Evolutionary conservation across 2,329 filamentous ascomycete genomes (phyloP).

Genomic region (Talaromyces islandicus): DNA sequence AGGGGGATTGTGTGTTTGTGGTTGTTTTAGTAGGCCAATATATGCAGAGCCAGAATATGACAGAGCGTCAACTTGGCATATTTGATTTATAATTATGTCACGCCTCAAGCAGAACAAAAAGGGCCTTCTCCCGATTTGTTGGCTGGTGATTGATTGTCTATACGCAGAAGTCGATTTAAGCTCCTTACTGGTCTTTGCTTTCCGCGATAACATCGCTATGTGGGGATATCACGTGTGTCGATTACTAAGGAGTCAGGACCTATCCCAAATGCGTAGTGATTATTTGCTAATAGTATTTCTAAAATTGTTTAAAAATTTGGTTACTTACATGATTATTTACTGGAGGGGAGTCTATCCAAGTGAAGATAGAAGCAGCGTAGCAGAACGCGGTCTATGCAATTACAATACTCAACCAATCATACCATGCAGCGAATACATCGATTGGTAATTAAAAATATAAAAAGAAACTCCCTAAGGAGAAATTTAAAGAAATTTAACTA

Average conservation of each 20-base stretch:
- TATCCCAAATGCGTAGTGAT: neutral
- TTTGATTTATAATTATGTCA: neutral
- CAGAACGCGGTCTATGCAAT: neutral
- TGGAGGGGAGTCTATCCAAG: neutral
- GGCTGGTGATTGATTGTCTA: neutral
- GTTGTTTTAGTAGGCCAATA: neutral
- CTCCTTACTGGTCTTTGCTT: neutral
- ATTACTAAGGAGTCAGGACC: neutral
- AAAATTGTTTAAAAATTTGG: neutral
- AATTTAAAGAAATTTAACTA: no score
- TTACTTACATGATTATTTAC: neutral
- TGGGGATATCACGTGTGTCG: neutral
- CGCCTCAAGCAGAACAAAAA: neutral
- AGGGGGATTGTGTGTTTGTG: constrained; percentile 17
- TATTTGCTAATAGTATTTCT: neutral
- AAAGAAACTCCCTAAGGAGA: neutral
- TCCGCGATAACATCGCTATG: neutral
- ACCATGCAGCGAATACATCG: neutral
- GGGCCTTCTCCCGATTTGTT: neutral
- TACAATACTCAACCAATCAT: neutral
- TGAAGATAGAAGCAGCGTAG: neutral
- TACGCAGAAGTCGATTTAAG: neutral
- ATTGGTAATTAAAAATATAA: neutral
- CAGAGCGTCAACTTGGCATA: neutral
- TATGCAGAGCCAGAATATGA: neutral